Base-by-base conservation (phyloP, 306 rosid species). In the Dalbergia cochinchinensis region DNA sequence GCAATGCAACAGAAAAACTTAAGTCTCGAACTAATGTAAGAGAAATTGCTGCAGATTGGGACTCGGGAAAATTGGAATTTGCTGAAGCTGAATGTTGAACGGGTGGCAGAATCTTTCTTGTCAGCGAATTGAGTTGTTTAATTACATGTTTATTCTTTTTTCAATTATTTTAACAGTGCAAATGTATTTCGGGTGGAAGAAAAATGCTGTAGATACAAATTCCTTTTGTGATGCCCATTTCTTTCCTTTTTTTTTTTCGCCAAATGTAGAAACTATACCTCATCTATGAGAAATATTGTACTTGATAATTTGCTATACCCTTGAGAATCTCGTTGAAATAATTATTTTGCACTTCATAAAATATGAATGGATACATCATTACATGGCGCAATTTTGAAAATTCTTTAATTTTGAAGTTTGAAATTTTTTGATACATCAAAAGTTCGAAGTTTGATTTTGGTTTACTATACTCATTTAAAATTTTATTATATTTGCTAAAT, bases 191-290 rank as follows among this genome's bases (percentile, higher is more conserved):
- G 14, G 54, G 37, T 78, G 78, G 55, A 84, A 65, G 65, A 39
- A 62, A 78, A 66, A 50, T 34, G 76, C 13, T 79, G 81, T 79
- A 79, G 88, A 87, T 87, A 72, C 86, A 39, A 73, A 78, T n/a
- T 74, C 59, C 37, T 45, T 50, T 4, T 18, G 65, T 48, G 65
- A 67, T 67, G 39, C 48, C 20, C 19, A n/a, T 62, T 34, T 65
- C 47, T 35, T 65, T 14, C 31, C 47, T 35, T 65, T 14, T 0
- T 1, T 34, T 66, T 37, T 45, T 5, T 34, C 70, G 73, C 34
- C 51, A 58, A 41, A 62, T 76, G 26, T 67, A 53, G 69, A 26
- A 50, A 50, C 19, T 20, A 16, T 18, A 8, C 47, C 8, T 4
- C 44, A 44, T 66, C 51, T 65, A 45, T 41, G 42, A 77, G 77